phyloP scores from a whole-genome alignment of 805 yeast species.

The Wickerhamiella kurtzmanii region DNA sequence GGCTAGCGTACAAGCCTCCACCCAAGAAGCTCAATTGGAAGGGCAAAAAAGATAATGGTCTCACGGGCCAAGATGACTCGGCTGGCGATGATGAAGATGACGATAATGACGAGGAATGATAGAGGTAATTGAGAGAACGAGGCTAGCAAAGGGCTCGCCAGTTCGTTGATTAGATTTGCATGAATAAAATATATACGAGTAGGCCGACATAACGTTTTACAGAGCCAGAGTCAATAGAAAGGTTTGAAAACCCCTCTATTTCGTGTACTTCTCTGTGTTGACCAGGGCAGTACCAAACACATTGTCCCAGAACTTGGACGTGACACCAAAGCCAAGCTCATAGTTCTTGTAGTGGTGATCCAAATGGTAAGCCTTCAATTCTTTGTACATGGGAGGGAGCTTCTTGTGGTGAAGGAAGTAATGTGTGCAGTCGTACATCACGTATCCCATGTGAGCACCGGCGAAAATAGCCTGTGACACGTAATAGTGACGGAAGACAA shows the following conservation, averaged over 20 bases:
- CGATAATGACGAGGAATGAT: neutral
- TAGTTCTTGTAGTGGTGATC: conserved; percentile 97
- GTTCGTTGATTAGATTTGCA: no score
- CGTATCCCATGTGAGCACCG: conserved; percentile 91
- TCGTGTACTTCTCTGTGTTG: conserved; percentile 10
- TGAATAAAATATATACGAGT: neutral
- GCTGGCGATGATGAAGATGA: neutral
- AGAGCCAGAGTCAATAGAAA: neutral
- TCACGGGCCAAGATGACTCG: neutral
- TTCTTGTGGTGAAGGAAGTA: conserved; percentile 81
- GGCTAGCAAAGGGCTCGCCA: no score
- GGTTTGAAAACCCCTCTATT: neutral
- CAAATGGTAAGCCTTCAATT: conserved; percentile 76
- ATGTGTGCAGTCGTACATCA: conserved; percentile 86
- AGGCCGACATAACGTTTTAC: neutral
- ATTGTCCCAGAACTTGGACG: conserved; percentile 84
- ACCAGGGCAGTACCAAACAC: conserved; percentile 70
- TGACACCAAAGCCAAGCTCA: conserved; percentile 94
- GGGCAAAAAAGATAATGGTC: neutral
- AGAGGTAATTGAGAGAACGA: neutral
- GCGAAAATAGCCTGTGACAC: conserved; percentile 87
- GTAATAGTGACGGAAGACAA: conserved; percentile 55
- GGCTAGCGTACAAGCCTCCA: neutral
- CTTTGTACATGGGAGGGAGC: conserved; percentile 65
- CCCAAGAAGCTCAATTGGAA: neutral